phyloP scores from a whole-genome alignment of 2,329 filamentous ascomycete genomes.

The Sphaerulina vaccinii region DNA sequence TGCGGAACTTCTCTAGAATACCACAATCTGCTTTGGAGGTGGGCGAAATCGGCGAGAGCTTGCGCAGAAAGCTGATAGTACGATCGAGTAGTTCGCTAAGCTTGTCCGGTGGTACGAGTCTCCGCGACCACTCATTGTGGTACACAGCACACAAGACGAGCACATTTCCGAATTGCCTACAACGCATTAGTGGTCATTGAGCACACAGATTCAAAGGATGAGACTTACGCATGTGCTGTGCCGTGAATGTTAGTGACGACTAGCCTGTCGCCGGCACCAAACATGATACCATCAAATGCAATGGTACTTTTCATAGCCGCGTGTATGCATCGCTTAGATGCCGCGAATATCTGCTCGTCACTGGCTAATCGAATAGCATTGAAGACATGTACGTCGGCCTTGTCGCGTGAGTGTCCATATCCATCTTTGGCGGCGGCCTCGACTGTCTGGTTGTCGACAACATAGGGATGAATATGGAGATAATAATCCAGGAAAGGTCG shows the following conservation, averaged over 20 bases:
- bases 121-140: constrained; percentile 55
- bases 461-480: constrained; percentile 49
- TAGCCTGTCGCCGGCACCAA: constrained; percentile 52
- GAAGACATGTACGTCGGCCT: constrained; percentile 38
- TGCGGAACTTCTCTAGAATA: constrained; percentile 62
- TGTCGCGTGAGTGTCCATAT: constrained; percentile 33
- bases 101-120: constrained; percentile 56
- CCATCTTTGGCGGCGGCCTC: constrained; percentile 34
- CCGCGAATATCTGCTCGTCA: constrained; percentile 32
- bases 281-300: constrained; percentile 73
- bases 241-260: constrained; percentile 96
- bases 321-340: constrained; percentile 56
- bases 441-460: constrained; percentile 24
- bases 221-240: constrained; percentile 87
- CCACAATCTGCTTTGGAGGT: constrained; percentile 70
- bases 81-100: constrained; percentile 64
- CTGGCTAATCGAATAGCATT: constrained; percentile 35
- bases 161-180: constrained; percentile 93
- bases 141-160: constrained; percentile 83
- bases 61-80: constrained; percentile 73
- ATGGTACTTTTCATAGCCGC: constrained; percentile 82
- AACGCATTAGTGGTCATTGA: constrained; percentile 28
- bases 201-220: neutral
- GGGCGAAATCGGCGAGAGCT: constrained; percentile 70
- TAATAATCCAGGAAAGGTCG: constrained; percentile 69